Conservation (phyloP, 306 rosid genomes). For the Malus domestica region DNA sequence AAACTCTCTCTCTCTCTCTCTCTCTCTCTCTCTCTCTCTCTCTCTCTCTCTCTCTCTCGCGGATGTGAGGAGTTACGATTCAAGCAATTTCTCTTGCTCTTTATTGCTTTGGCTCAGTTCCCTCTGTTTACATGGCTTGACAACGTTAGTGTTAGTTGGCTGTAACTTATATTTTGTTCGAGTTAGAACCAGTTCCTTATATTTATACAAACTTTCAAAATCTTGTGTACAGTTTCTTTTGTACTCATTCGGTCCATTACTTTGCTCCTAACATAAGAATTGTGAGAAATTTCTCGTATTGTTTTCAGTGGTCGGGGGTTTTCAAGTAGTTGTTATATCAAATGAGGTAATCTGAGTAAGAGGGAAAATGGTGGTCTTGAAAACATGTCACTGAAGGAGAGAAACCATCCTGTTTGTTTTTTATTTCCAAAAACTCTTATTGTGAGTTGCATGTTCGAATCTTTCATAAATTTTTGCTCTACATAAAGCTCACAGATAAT, state of each 20-base stretch:
- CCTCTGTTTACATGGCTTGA: conserved; percentile 92
- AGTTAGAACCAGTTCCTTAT: background rate
- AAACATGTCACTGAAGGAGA: background rate
- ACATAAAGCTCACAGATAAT: no score
- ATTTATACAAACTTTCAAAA: background rate
- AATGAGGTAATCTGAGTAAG: background rate
- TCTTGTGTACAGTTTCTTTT: background rate
- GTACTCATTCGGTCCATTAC: background rate
- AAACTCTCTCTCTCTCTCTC: background rate
- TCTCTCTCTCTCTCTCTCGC: background rate
- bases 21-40: no score
- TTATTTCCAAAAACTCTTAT: no score
- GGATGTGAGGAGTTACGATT: conserved; percentile 78
- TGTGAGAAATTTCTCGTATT: background rate
- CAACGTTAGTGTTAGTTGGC: conserved; percentile 80
- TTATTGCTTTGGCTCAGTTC: conserved; percentile 82
- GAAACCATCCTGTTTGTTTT: background rate
- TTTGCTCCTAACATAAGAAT: background rate
- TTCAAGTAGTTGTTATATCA: background rate
- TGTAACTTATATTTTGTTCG: conserved; percentile 1
- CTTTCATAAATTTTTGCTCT: no score
- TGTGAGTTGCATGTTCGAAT: no score
- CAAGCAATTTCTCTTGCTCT: conserved; percentile 83
- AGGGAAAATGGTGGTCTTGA: background rate
- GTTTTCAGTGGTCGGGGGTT: background rate